Evolutionary conservation across 768 basidiomycete species (phyloP), one percentile per base, ranked within the genome.

Genomic region (Boletus edulis): DNA sequence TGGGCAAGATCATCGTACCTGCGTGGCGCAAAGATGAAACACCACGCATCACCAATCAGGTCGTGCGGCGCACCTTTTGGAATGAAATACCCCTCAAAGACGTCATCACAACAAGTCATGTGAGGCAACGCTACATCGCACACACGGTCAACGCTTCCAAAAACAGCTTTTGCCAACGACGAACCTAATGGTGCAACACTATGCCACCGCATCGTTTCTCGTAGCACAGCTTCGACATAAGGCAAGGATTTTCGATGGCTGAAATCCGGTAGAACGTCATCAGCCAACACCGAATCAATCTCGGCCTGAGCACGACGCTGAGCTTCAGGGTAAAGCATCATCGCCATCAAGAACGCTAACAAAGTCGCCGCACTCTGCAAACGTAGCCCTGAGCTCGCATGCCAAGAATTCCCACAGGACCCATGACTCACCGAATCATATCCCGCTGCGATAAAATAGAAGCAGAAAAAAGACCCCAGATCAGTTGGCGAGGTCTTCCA

Each of bases 71-170:
- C 42, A 71, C 75, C 76, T 54, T 69, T 68, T 15, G 75, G 75
- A 38, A 76, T 71, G 42, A 64, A 65, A 55, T 73, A 74, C 1
- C 76, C 79, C 3, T 75, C 71, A 53, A 78, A 81, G 4, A 72
- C 62, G 55, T 82, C 80, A 44, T 81, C 78, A 9, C 58, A 38
- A 17, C 45, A 53, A 18, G 69, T 71, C 57, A 61, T 60, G 40
- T 65, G 70, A 42, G 68, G 68, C 32, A 71, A 34, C 29, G 67
- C 67, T 69, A 40, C 32, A 45, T 49, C 18, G 4, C n/a, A 29
- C 17, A 18, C 27, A 32, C 4, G 5, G 29, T 68, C 37, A 66
- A 57, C 38, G 29, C 46, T 12, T 42, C 39, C 8, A 42, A 47
- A 20, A 24, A 34, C 10, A 11, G 14, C 1, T 8, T 17, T n/a